Percentiles rank a stretch among this genome's conserved stretches.
Conservation (phyloP, 2,329 filamentous ascomycete species). For the Chaetomiaceae sp. region DNA sequence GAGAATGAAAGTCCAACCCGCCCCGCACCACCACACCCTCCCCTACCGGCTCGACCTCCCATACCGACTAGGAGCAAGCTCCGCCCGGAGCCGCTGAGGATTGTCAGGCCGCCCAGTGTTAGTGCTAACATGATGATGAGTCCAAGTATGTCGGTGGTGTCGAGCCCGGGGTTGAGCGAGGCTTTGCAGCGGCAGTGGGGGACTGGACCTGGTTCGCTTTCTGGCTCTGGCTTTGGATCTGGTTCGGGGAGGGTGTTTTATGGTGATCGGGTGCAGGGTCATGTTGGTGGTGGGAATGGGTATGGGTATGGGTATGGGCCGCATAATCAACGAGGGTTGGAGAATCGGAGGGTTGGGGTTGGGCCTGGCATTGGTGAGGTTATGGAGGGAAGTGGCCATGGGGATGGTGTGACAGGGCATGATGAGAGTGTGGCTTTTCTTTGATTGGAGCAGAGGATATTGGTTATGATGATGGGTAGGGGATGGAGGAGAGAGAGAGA, state of each 20-base stretch:
- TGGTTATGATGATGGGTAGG: neutral
- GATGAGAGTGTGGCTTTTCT: slow-evolving; percentile 11
- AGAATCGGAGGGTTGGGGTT: neutral
- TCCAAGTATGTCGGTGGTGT: slow-evolving; percentile 14
- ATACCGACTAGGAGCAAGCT: slow-evolving; percentile 25
- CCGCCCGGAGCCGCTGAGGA: slow-evolving; percentile 21
- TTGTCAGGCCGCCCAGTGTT: neutral
- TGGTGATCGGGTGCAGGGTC: no score
- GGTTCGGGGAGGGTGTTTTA: no score
- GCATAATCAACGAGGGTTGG: neutral
- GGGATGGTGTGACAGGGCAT: neutral
- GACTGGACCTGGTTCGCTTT: slow-evolving; percentile 1
- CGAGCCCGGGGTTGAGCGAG: slow-evolving; percentile 27
- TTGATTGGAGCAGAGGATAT: neutral
- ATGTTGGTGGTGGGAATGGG: neutral
- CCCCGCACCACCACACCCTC: neutral
- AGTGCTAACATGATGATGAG: neutral
- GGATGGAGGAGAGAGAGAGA: neutral
- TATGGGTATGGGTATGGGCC: neutral
- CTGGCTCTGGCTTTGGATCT: neutral
- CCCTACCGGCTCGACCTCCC: slow-evolving; percentile 17
- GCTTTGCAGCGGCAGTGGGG: slow-evolving; percentile 31
- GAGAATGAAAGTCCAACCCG: slow-evolving; percentile 9
- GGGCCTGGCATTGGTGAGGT: slow-evolving; percentile 1
- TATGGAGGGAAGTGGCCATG: neutral